phyloP scores from a whole-genome alignment of 305 asterid genomes.

The Galium porrigens region DNA sequence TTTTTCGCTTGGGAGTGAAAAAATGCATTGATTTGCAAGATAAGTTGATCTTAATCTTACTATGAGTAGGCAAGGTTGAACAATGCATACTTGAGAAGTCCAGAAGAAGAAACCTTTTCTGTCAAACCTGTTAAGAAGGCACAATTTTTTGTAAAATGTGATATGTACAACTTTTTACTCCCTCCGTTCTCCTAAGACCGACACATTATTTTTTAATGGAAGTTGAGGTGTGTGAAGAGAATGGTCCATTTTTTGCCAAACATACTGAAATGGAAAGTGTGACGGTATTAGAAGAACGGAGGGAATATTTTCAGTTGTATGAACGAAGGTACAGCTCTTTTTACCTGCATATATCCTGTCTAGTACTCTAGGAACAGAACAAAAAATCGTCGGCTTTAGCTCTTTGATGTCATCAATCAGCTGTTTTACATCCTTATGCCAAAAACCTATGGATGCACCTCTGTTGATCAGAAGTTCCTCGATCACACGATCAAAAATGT shows the following conservation, averaged over 20 bases:
- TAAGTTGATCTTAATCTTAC: conserved; percentile 27
- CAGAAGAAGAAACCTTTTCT: conserved; percentile 52
- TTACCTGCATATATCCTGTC: conserved; percentile 73
- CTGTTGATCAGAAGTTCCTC: conserved; percentile 57
- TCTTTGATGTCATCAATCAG: conserved; percentile 62
- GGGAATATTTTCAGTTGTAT: neutral
- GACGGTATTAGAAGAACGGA: neutral
- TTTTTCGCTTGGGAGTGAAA: neutral
- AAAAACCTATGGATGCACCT: conserved; percentile 75
- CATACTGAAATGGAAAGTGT: too few species aligned
- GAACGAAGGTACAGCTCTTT: neutral
- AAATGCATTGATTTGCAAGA: neutral
- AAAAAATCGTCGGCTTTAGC: conserved; percentile 53
- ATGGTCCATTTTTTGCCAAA: too few species aligned
- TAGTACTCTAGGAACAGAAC: conserved; percentile 70
- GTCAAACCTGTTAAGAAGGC: conserved; percentile 37
- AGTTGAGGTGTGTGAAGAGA: too few species aligned
- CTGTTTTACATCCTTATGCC: conserved; percentile 68
- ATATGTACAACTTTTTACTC: too few species aligned
- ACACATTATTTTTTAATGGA: too few species aligned
- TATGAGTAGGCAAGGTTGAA: conserved; percentile 57
- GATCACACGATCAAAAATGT: conserved; percentile 67
- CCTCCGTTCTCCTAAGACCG: too few species aligned
- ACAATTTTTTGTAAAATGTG: neutral
- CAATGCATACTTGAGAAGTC: conserved; percentile 36